Base-by-base conservation (phyloP, 345 rosid species). In the Aurinia saxatilis region DNA sequence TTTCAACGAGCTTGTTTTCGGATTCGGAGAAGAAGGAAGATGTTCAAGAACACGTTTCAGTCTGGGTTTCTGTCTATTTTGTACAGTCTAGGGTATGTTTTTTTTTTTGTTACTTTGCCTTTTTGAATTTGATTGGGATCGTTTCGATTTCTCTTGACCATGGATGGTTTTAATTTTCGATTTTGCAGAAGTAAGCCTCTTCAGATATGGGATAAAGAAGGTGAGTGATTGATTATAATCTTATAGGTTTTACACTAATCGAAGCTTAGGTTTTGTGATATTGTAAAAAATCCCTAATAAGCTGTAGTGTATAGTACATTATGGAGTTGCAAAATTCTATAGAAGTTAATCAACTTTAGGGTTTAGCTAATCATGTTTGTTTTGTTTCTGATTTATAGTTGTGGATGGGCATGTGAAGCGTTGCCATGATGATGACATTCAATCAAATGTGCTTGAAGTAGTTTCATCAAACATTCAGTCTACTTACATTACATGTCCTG, bases 191-290 rank as follows among this genome's bases (percentile, higher is more conserved):
- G 88, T 70, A 84, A 84, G 63, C 91, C 88, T 63, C 76, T 87
- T 72, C 91, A 84, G 82, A 84, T 87, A 73, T 84, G 91, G 95
- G 95, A 84, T 52, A 87, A 87, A 75, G 95, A 84, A 81, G 90
- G 95, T 80, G 31, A 67, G 68, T 63, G 5, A 34, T 46, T 67
- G 62, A 52, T 41, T 34, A 23, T 37, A 7, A 2, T 21, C 25
- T 21, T 2, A 6, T 19, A 3, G 6, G 10, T 15, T 66, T 56
- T 47, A 18, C 13, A 6, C 3, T 37, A n/a, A 38, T 49, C 57
- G 18, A 67, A 57, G 39, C 50, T 30, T n/a, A 30, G 51, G 4
- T 36, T 16, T 9, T 57, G 25, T 38, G 23, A 8, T 33, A 40
- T 3, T 47, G 5, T 19, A 15, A 37, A 45, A 17, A 40, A 33